Conservation (phyloP, 768 basidiomycete genomes). For the Amanita thiersii region DNA sequence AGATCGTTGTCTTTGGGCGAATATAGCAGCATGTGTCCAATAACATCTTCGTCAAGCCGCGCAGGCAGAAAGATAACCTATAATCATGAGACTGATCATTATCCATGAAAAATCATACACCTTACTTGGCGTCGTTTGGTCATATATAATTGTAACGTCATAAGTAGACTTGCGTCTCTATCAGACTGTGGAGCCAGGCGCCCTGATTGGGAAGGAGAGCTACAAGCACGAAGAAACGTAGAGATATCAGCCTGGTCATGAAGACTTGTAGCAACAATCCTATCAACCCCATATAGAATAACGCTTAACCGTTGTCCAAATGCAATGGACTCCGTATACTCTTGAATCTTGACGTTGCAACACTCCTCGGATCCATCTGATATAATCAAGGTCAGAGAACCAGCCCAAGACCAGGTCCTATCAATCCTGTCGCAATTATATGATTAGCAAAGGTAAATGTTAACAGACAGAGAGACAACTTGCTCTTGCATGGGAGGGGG, state of each 20-base stretch:
- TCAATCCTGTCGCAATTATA: constrained; percentile 35
- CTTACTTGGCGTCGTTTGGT: constrained; percentile 37
- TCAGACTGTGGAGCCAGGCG: constrained; percentile 33
- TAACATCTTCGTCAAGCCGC: constrained; percentile 34
- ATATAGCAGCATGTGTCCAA: constrained; percentile 53
- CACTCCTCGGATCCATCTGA: constrained; percentile 27
- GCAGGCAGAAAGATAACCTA: constrained; percentile 46
- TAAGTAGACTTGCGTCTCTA: constrained; percentile 30
- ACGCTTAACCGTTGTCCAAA: constrained; percentile 43
- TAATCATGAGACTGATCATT: not conserved
- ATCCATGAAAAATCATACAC: not conserved
- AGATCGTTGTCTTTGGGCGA: constrained; percentile 27
- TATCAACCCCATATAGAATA: constrained; percentile 21
- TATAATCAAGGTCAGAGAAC: constrained; percentile 37
- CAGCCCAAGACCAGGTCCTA: constrained; percentile 62
- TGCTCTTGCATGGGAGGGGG: constrained; percentile 15
- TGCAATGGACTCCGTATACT: constrained; percentile 29
- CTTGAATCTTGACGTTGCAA: constrained; percentile 41
- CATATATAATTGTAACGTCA: constrained; percentile 38
- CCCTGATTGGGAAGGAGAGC: constrained; percentile 43
- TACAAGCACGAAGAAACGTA: constrained; percentile 40
- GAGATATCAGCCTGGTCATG: constrained; percentile 40
- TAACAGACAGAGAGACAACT: not conserved
- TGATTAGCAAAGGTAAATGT: constrained; percentile 7
- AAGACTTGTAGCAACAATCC: constrained; percentile 36